Evolutionary conservation across 176 grass and related monocot species (phyloP), one percentile per base, ranked within the genome.

Genomic region (Raddia distichophylla): DNA sequence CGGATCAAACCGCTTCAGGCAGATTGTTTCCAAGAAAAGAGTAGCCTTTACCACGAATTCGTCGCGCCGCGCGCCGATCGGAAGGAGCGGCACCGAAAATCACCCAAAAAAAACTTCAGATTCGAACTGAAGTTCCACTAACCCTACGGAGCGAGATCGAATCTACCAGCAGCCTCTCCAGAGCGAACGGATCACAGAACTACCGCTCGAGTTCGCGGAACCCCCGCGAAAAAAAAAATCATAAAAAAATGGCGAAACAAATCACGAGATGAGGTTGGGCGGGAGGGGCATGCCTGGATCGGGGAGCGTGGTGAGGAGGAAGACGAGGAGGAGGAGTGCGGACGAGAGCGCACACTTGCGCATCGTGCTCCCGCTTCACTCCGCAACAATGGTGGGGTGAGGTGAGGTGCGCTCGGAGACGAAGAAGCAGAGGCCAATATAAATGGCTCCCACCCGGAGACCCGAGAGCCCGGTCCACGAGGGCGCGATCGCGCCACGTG

Each of bases 261-360:
- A 78, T 7, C 12, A 42, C 47, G 64, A 10, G 3, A 7, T 5
- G 37, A 78, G 16, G 10, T 14, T 0, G 3, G 20, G 81, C 16
- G 69, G 65, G 56, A 43, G 35, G 3, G 5, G 9, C 18, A 6
- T 90, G 90, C 95, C 95, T 91, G 84, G 92, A 88, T 86, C 92
- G 53, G 92, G 90, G 66, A 98, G 69, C 0, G 84, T 87, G 44
- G 95, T 89, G 82, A 98, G 88, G 80, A 98, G 88, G 80, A 98
- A 56, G 42, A 95, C 79, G 56, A 98, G 90, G 75, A 98, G 90
- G 75, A 98, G 92, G 34, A 98, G 88, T 71, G 87, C 87, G 74
- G 83, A 84, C 51, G 88, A 86, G 71, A 98, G 79, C 62, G 88
- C 90, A 90, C 88, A 95, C 88, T 89, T 98, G 35, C 92, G 84